Evolutionary conservation across 257 asterid genomes (phyloP).

Genomic region (Gynochthodes officinalis): DNA sequence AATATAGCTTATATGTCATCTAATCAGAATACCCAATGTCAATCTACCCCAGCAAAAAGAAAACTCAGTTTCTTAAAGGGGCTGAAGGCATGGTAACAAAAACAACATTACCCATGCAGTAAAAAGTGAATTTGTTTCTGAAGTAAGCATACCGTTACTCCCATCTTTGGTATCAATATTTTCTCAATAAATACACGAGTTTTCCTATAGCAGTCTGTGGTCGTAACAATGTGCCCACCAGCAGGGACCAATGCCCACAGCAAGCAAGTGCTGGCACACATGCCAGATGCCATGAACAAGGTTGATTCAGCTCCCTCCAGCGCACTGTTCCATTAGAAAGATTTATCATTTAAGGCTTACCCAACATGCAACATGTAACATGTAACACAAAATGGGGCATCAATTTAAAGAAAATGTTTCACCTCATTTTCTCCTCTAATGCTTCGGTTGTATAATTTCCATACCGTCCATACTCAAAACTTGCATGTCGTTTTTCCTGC

Average conservation of each 20-base stretch:
- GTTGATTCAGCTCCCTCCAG: slow-evolving; percentile 96
- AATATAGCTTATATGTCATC: not conserved
- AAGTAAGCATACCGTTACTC: slow-evolving; percentile 55
- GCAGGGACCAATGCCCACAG: slow-evolving; percentile 87
- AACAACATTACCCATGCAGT: not conserved
- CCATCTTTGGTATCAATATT: slow-evolving; percentile 74
- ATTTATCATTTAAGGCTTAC: not conserved
- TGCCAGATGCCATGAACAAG: slow-evolving; percentile 81
- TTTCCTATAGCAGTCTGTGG: slow-evolving; percentile 90
- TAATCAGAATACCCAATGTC: not conserved
- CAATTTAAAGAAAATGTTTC: not conserved
- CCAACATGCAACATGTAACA: not conserved
- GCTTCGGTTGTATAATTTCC: slow-evolving; percentile 86
- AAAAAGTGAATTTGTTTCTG: not conserved
- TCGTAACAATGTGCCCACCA: slow-evolving; percentile 90
- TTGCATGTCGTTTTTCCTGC: slow-evolving; percentile 75
- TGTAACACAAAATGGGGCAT: not conserved
- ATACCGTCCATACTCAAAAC: slow-evolving; percentile 92
- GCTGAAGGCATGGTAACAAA: not conserved
- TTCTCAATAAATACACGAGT: slow-evolving; percentile 84
- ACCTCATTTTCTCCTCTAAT: slow-evolving; percentile 90
- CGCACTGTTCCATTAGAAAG: slow-evolving; percentile 53
- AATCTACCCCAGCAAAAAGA: not conserved
- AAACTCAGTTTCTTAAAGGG: not conserved
- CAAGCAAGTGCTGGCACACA: slow-evolving; percentile 86